Conservation (phyloP, 352 stramenopile genomes). For the Globisporangium nunn region DNA sequence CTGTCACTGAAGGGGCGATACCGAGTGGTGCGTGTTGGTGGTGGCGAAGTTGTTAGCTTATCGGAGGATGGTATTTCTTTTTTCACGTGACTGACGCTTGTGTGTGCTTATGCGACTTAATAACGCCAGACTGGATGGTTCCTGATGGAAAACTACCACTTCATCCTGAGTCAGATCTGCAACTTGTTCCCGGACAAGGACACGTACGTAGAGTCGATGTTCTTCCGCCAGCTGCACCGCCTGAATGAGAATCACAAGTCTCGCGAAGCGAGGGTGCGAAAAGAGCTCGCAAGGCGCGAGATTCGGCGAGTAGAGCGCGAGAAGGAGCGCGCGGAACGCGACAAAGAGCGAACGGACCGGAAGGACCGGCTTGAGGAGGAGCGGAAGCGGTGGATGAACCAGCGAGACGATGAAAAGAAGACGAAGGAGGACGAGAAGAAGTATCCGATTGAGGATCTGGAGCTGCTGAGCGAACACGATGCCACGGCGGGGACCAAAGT, state of each 20-base stretch:
- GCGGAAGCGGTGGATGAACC: constrained; percentile 34
- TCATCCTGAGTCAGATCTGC: constrained; percentile 73
- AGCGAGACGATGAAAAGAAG: constrained; percentile 59
- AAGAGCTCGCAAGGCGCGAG: constrained; percentile 55
- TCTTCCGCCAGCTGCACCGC: constrained; percentile 78
- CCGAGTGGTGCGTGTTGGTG: constrained; percentile 43
- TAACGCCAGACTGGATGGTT: constrained; percentile 63
- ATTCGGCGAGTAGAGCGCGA: constrained; percentile 52
- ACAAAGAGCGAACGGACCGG: constrained; percentile 47
- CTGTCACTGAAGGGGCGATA: constrained; percentile 66
- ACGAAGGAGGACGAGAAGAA: constrained; percentile 49
- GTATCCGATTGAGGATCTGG: constrained; percentile 68
- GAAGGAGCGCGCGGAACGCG: constrained; percentile 40
- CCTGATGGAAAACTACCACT: constrained; percentile 77
- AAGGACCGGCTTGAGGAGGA: constrained; percentile 42
- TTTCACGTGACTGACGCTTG: constrained; percentile 3
- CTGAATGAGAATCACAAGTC: constrained; percentile 57
- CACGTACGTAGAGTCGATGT: constrained; percentile 74
- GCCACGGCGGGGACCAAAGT: constrained; percentile 20
- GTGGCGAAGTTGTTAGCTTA: background rate
- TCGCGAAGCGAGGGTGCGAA: constrained; percentile 46
- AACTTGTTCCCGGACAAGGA: constrained; percentile 74
- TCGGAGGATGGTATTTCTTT: constrained; percentile 5
- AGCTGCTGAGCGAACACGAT: constrained; percentile 41
- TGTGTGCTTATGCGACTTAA: constrained; percentile 2